A percentile compares a stretch with the other conserved stretches of the same genome.
Conservation (phyloP, 352 stramenopile genomes). For the Globisporangium cystogenes region DNA sequence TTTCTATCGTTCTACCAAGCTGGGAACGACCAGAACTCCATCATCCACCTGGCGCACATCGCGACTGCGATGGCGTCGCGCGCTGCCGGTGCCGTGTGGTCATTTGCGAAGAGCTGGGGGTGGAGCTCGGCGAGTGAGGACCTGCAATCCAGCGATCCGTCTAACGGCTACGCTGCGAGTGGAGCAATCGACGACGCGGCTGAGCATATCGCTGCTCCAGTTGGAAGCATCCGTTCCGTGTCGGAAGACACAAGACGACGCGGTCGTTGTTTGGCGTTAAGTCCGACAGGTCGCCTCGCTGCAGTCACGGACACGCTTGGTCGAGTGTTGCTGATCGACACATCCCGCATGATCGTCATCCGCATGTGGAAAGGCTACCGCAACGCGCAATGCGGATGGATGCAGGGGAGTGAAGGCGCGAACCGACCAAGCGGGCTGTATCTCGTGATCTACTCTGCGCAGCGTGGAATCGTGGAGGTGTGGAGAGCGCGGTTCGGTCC, state of each 20-base stretch:
- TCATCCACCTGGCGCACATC: conserved; percentile 84
- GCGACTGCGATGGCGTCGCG: conserved; percentile 70
- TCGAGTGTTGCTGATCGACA: conserved; percentile 73
- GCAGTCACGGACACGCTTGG: conserved; percentile 73
- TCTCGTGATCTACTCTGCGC: conserved; percentile 80
- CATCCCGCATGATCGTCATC: conserved; percentile 71
- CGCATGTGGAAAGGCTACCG: conserved; percentile 88
- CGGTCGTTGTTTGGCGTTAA: conserved; percentile 55
- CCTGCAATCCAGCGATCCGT: background rate
- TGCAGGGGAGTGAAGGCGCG: conserved; percentile 59
- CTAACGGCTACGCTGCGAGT: conserved; percentile 13
- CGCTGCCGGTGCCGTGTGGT: conserved; percentile 75
- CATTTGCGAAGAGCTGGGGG: conserved; percentile 79
- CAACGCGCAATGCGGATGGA: conserved; percentile 77
- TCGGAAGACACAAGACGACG: conserved; percentile 57
- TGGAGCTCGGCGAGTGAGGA: conserved; percentile 28
- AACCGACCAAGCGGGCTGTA: conserved; percentile 52
- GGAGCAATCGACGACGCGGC: conserved; percentile 43
- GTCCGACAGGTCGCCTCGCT: conserved; percentile 59
- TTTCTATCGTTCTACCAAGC: conserved; percentile 83
- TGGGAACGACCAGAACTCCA: conserved; percentile 81
- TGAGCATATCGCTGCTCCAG: conserved; percentile 64
- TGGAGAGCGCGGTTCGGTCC: conserved; percentile 76
- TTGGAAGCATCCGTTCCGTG: conserved; percentile 44
- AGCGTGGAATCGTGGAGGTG: conserved; percentile 79